phyloP scores from a whole-genome alignment of 176 grass and related monocot genomes.

The Oryza longistaminata region DNA sequence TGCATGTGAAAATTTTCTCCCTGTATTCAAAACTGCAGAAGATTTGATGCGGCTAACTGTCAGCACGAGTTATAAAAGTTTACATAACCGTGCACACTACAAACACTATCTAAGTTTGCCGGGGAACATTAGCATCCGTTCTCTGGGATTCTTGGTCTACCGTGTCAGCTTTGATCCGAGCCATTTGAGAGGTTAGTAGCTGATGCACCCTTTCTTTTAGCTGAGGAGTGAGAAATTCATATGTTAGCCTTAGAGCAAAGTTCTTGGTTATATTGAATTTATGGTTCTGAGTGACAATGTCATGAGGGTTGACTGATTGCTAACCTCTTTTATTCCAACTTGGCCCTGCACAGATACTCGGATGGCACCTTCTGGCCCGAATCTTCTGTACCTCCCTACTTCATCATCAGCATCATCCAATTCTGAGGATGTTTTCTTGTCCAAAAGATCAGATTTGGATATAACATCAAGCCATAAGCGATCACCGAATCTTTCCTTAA shows the following conservation, averaged over 20 bases:
- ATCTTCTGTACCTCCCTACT: slow-evolving; percentile 50
- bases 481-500: slow-evolving; percentile 66
- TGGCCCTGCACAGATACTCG: slow-evolving; percentile 59
- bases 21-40: no score
- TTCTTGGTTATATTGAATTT: background rate
- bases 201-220: slow-evolving; percentile 70
- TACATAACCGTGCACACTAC: no score
- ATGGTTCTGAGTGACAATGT: background rate
- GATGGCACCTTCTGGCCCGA: slow-evolving; percentile 68
- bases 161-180: slow-evolving; percentile 40
- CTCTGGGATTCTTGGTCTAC: background rate
- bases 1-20: no score
- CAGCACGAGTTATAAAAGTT: background rate
- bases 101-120: background rate
- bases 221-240: slow-evolving; percentile 28
- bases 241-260: slow-evolving; percentile 4
- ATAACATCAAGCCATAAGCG: slow-evolving; percentile 79
- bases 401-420: slow-evolving; percentile 30
- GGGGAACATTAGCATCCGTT: background rate
- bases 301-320: background rate
- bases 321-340: slow-evolving; percentile 65
- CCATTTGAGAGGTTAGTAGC: slow-evolving; percentile 68
- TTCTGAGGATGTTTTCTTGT: slow-evolving; percentile 27
- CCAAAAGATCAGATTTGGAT: slow-evolving; percentile 89
- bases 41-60: no score